phyloP scores from a whole-genome alignment of 257 asterid genomes.

The Lavandula angustifolia region DNA sequence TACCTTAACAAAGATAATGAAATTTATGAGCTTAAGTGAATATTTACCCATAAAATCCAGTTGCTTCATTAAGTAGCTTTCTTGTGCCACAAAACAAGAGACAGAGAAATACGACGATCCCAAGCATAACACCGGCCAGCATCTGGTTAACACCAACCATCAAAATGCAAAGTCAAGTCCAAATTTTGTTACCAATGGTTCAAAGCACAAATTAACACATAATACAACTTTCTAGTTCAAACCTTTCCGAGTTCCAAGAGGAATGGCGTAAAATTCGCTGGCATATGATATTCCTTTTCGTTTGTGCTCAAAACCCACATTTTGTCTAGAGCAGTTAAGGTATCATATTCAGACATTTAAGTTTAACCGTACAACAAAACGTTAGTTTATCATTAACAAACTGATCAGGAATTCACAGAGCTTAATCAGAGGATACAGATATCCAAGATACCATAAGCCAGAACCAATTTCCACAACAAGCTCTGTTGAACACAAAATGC shows the following conservation, averaged over 20 bases:
- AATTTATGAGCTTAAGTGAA: conserved; percentile 20
- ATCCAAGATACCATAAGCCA: conserved; percentile 59
- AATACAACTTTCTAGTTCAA: conserved; percentile 16
- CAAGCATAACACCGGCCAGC: conserved; percentile 51
- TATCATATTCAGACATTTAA: conserved; percentile 19
- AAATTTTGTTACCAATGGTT: background rate
- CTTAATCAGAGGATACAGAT: conserved; percentile 64
- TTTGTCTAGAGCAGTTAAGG: conserved; percentile 64
- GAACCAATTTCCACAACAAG: conserved; percentile 55
- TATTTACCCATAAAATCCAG: conserved; percentile 48
- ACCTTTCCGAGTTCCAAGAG: conserved; percentile 56
- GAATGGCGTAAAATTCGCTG: conserved; percentile 41
- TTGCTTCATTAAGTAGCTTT: conserved; percentile 46
- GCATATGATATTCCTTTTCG: conserved; percentile 41
- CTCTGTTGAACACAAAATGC: conserved; percentile 47
- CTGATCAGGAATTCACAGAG: background rate
- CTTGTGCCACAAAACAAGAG: conserved; percentile 46
- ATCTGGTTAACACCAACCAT: conserved; percentile 43
- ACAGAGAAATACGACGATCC: conserved; percentile 51
- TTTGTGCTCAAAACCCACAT: conserved; percentile 49
- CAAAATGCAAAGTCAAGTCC: conserved; percentile 24
- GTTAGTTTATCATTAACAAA: background rate
- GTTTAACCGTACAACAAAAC: conserved; percentile 14
- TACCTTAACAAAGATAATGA: background rate
- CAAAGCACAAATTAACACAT: conserved; percentile 4